A percentile compares a stretch with the other conserved stretches of the same genome.
Evolutionary conservation across 2,329 filamentous ascomycete genomes (phyloP).

Genomic region (Cercospora beticola): DNA sequence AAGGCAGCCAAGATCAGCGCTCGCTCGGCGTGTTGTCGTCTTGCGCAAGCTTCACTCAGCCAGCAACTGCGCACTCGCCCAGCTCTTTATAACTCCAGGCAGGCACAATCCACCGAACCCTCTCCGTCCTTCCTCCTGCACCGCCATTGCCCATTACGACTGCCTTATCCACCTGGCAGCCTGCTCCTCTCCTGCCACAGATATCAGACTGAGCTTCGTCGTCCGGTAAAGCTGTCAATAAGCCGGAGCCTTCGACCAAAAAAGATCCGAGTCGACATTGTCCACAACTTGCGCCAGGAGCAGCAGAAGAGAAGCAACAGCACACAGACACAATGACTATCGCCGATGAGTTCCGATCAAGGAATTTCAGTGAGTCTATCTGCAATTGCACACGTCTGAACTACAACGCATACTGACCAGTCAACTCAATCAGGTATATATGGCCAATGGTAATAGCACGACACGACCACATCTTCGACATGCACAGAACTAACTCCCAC

Average conservation of each 20-base stretch:
- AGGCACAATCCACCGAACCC: background rate
- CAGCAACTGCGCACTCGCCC: background rate
- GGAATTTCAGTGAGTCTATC: constrained; percentile 62
- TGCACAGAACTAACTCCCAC: background rate
- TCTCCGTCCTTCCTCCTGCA: background rate
- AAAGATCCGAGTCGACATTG: background rate
- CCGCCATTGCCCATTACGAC: background rate
- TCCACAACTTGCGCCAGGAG: background rate
- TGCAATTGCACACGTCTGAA: background rate
- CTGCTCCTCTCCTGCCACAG: background rate
- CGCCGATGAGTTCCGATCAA: constrained; percentile 61
- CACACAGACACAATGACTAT: constrained; percentile 53
- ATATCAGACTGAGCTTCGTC: background rate
- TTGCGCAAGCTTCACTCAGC: background rate
- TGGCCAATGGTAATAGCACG: constrained; percentile 60
- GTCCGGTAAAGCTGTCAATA: background rate
- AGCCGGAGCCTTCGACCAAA: background rate
- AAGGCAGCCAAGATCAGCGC: constrained; percentile 1
- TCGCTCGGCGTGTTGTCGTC: background rate
- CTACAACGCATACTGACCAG: constrained; percentile 8
- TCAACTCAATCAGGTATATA: constrained; percentile 57
- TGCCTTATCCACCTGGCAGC: background rate
- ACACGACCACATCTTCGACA: background rate
- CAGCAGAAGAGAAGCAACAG: background rate
- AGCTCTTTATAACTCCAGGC: background rate